Conservation (phyloP, 805 yeast species). For the Wickerhamomyces bisporus region DNA sequence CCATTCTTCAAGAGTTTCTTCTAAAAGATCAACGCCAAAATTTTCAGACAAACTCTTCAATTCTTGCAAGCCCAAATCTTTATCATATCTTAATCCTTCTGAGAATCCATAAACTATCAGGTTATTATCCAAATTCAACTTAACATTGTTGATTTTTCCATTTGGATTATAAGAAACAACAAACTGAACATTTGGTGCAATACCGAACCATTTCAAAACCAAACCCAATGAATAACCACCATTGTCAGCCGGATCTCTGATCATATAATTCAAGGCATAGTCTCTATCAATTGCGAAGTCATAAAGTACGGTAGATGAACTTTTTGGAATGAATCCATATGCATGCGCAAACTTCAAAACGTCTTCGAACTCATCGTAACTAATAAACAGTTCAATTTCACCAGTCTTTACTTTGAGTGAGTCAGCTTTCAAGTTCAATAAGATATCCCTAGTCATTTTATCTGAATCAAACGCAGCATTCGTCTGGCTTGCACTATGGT, state of each 20-base stretch:
- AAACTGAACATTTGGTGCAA: slow-evolving; percentile 37
- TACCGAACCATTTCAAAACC: slow-evolving; percentile 31
- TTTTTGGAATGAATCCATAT: slow-evolving; percentile 44
- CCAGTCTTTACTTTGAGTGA: slow-evolving; percentile 2
- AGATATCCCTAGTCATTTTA: slow-evolving; percentile 34
- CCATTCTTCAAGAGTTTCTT: no score
- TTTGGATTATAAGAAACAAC: slow-evolving; percentile 19
- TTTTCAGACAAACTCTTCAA: no score
- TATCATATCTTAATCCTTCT: slow-evolving; percentile 17
- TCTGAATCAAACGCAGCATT: slow-evolving; percentile 64
- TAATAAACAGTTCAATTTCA: slow-evolving; percentile 36
- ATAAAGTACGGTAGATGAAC: slow-evolving; percentile 16
- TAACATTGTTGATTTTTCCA: slow-evolving; percentile 15
- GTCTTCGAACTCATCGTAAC: slow-evolving; percentile 41
- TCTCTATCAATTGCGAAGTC: slow-evolving; percentile 31
- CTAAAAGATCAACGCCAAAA: no score
- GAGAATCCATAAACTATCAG: slow-evolving; percentile 29
- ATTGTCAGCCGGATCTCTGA: no score
- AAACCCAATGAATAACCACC: slow-evolving; percentile 18
- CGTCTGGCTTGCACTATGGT: slow-evolving; percentile 41
- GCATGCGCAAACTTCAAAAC: slow-evolving; percentile 32
- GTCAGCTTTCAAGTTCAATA: slow-evolving; percentile 28
- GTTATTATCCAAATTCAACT: slow-evolving; percentile 27
- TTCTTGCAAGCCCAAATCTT: no score
- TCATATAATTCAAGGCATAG: slow-evolving; percentile 7